phyloP scores from a whole-genome alignment of 2,329 filamentous ascomycete species.

The Pseudogymnoascus sp. region DNA sequence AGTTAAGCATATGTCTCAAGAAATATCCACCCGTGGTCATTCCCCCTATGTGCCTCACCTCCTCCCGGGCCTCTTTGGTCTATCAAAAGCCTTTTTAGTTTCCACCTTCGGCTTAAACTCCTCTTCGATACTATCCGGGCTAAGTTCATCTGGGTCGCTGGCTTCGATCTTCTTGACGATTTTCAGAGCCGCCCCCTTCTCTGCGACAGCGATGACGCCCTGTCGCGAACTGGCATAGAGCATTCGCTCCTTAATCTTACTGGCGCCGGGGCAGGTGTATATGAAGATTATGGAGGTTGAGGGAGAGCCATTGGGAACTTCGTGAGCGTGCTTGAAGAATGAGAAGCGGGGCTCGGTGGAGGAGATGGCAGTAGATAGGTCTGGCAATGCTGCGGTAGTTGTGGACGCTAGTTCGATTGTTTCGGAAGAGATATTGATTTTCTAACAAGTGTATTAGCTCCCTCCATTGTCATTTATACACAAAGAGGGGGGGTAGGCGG shows the following conservation, averaged over 20 bases:
- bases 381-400: constrained; percentile 46
- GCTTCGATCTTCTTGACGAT: constrained; percentile 66
- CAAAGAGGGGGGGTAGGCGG: not conserved
- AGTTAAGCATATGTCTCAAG: not conserved
- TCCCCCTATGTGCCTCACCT: constrained; percentile 14
- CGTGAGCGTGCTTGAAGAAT: constrained; percentile 63
- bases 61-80: constrained; percentile 68
- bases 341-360: constrained; percentile 65
- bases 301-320: constrained; percentile 41
- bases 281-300: constrained; percentile 65
- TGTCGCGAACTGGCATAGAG: constrained; percentile 68
- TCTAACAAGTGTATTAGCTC: constrained; percentile 36
- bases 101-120: constrained; percentile 64
- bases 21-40: not conserved
- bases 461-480: not conserved
- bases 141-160: constrained; percentile 63
- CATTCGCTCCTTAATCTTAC: constrained; percentile 76
- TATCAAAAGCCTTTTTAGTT: constrained; percentile 61
- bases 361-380: constrained; percentile 56
- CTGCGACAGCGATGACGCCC: constrained; percentile 59
- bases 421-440: constrained; percentile 65
- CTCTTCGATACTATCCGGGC: constrained; percentile 53
- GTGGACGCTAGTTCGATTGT: constrained; percentile 56
- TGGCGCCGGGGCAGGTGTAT: constrained; percentile 70
- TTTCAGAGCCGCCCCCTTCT: constrained; percentile 55